A percentile compares a stretch with the other conserved stretches of the same genome.
Evolutionary conservation across 139 green algal genomes (phyloP).

Genomic region (Picocystis salinarum): DNA sequence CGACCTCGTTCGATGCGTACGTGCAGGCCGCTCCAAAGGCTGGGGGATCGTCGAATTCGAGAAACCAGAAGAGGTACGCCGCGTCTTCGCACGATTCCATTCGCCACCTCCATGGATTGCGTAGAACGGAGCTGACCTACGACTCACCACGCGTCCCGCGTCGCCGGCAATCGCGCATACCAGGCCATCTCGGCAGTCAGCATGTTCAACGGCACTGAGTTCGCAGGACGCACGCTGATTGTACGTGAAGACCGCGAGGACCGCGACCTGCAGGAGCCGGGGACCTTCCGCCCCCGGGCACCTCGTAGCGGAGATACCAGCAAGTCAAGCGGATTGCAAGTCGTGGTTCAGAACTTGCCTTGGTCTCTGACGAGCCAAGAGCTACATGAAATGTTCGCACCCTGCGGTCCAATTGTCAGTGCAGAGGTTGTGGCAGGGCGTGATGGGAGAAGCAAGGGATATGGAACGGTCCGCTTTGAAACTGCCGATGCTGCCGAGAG

Average conservation of each 20-base stretch:
- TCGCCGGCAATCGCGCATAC: too few relatives aligned
- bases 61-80: slow-evolving; percentile 51
- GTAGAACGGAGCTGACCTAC: too few relatives aligned
- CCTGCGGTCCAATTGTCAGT: slow-evolving; percentile 31
- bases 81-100: too few relatives aligned
- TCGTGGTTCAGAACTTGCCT: slow-evolving; percentile 78
- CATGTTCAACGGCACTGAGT: slow-evolving; percentile 53
- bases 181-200: slow-evolving; percentile 50
- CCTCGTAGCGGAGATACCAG: too few relatives aligned
- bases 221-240: slow-evolving; percentile 66
- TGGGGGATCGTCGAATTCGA: slow-evolving; percentile 88
- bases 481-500: slow-evolving; percentile 35
- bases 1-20: too few relatives aligned
- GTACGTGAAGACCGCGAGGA: slow-evolving; percentile 87
- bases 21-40: slow-evolving; percentile 71
- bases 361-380: slow-evolving; percentile 64
- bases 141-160: too few relatives aligned
- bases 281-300: too few relatives aligned
- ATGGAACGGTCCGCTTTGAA: slow-evolving; percentile 67
- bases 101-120: too few relatives aligned
- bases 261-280: slow-evolving; percentile 77
- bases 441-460: slow-evolving; percentile 68
- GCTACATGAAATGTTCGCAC: slow-evolving; percentile 56
- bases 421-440: slow-evolving; percentile 53
- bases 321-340: slow-evolving; percentile 21